Evolutionary conservation across 2,329 filamentous ascomycete species (phyloP), one percentile per base, ranked within the genome.

Genomic region (Aspergillus carbonarius): DNA sequence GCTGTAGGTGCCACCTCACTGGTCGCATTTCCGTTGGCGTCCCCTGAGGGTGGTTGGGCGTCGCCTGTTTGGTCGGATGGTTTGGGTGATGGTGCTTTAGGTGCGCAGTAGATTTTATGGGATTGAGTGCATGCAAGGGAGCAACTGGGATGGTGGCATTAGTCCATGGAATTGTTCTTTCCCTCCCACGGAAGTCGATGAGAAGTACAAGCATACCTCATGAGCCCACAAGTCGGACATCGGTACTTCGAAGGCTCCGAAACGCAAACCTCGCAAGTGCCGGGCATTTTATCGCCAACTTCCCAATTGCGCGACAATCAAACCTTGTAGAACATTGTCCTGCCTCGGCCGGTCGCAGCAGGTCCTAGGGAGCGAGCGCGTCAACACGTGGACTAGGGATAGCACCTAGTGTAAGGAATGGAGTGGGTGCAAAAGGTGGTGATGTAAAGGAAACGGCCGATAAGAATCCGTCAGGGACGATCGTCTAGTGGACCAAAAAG

Each of bases 111-210:
- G 17, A 72, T 71, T 64, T 79, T 79, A 64, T 81, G 78, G 5
- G 72, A 68, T 55, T 79, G 75, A 37, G 76, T 77, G 64, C 79
- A 81, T 32, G 66, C 70, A 37, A 81, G 72, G 9, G 79, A 81
- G 57, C 79, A 81, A 62, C 79, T 81, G 61, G 23, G 46, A 25
- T 27, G 23, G 37, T 54, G 15, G 58, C 48, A 50, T 47, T 23
- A 44, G 17, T 60, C 10, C 18, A 13, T 8, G 32, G 18, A 40
- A 23, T 20, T 40, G 32, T 23, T 48, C 42, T 39, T 20, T 30
- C 15, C n/a, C 17, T 15, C 13, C 3, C 49, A 13, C 15, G 9
- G 17, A 42, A 35, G 35, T 5, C 17, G 15, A 34, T 40, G 54
- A 49, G 13, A 8, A 49, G n/a, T n/a, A 15, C 10, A 37, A 40